phyloP scores from a whole-genome alignment of 106 monocot species.

The Dendrobium nobile region DNA sequence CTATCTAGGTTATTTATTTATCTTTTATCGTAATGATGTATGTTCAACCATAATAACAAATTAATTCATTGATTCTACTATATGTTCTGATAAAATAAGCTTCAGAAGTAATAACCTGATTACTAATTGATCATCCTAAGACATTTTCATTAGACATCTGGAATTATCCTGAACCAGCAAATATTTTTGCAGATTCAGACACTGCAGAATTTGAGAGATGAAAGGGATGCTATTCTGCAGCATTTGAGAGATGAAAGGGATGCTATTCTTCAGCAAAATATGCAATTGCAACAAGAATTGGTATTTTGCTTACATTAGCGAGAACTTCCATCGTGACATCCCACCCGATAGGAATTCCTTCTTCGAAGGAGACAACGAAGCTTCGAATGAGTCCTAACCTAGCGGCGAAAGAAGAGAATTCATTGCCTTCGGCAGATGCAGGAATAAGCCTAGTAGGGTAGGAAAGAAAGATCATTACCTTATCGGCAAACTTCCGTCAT shows the following conservation, averaged over 20 bases:
- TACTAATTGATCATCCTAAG: not conserved
- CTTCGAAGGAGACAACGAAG: no score
- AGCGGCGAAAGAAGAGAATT: no score
- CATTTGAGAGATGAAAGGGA: slow-evolving; percentile 52
- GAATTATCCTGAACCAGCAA: not conserved
- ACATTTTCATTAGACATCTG: no score
- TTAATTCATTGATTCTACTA: not conserved
- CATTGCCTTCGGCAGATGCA: no score
- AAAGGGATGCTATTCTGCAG: slow-evolving; percentile 28
- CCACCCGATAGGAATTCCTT: no score
- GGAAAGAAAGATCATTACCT: no score
- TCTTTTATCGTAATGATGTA: not conserved
- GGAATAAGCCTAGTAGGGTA: no score
- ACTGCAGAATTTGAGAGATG: slow-evolving; percentile 51
- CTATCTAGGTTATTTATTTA: not conserved
- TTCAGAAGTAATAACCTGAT: not conserved
- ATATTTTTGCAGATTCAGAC: slow-evolving; percentile 29
- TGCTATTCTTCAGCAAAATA: slow-evolving; percentile 39
- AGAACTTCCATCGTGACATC: no score
- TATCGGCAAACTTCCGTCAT: no score
- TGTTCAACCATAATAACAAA: no score
- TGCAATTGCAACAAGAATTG: slow-evolving; percentile 45
- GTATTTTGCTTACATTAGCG: slow-evolving; percentile 11
- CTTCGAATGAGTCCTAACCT: no score
- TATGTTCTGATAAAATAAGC: not conserved